Percentiles rank a stretch among this genome's conserved stretches.
phyloP scores from a whole-genome alignment of 345 rosid species.

The Citrus sp. region DNA sequence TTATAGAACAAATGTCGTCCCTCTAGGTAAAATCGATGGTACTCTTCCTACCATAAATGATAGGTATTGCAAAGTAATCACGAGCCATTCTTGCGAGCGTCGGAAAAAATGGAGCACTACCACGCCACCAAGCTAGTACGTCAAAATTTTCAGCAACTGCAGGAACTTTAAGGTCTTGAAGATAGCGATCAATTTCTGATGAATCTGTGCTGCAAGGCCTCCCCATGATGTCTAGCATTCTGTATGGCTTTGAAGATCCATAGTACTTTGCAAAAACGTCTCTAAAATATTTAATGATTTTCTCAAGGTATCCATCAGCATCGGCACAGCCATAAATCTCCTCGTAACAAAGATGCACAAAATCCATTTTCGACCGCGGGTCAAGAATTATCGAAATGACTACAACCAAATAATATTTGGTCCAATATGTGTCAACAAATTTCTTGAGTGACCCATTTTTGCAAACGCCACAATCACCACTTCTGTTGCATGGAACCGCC shows the following conservation, averaged over 20 bases:
- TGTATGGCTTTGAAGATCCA: too few species aligned
- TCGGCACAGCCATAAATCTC: not conserved
- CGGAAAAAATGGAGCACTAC: not conserved
- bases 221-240: too few species aligned
- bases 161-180: not conserved
- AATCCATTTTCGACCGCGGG: not conserved
- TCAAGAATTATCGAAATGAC: not conserved
- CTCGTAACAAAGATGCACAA: not conserved
- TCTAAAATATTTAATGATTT: not conserved
- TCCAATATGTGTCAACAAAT: not conserved
- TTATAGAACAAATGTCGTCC: too few species aligned
- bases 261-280: too few species aligned
- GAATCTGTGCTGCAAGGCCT: too few species aligned
- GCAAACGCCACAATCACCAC: too few species aligned
- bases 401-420: not conserved
- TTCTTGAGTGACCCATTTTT: too few species aligned
- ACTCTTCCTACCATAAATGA: not conserved
- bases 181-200: not conserved
- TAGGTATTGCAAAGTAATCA: not conserved
- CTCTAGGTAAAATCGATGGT: too few species aligned
- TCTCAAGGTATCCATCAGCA: not conserved
- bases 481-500: too few species aligned
- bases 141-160: not conserved
- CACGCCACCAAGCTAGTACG: constrained; percentile 17
- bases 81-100: constrained; percentile 10